Evolutionary conservation across 2,329 filamentous ascomycete species (phyloP), one percentile per base, ranked within the genome.

Genomic region (Paracoccidioides brasiliensis): DNA sequence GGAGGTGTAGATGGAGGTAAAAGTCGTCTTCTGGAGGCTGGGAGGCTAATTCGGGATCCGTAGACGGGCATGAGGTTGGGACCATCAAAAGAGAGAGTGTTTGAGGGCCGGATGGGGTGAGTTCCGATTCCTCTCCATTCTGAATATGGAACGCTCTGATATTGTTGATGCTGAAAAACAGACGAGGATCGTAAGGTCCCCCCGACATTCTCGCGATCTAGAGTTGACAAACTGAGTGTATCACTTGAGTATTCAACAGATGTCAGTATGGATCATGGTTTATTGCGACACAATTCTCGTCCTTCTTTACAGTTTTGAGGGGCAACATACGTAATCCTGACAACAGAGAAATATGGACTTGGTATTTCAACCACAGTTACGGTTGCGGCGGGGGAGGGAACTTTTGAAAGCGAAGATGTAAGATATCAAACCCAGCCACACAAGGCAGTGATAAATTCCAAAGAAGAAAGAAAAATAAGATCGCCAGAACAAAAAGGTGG

Each of bases 71-170:
- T 14, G 85, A 86, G 3, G 91, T 96, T 5, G 91, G 91, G 15
- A 97, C 91, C 91, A 97, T 97, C 64, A 97, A 75, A 56, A 97
- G 78, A 28, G 91, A 95, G 54, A 98, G 78, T 0, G 90, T 96
- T 74, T 96, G 90, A 15, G 90, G 85, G 1, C 90, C 90, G 1
- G 86, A 85, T 0, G 86, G 83, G 12, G 89, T 97, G 64, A 98
- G 82, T 12, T 82, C 80, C 55, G 85, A 77, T 72, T 97, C 90
- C 63, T 85, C 80, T 70, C 93, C 91, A 79, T 95, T 82, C 70
- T 89, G 82, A 58, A 97, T 83, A 68, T 96, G 89, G 74, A 89
- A 95, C 61, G 91, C 93, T 61, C 84, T 85, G 66, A 98, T 91
- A 74, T 89, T 89, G 62, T 85, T 83, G 68, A 97, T 64, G 60